Base-by-base conservation (phyloP, 139 green algal species). In the Pseudopediastrum boryanum region DNA sequence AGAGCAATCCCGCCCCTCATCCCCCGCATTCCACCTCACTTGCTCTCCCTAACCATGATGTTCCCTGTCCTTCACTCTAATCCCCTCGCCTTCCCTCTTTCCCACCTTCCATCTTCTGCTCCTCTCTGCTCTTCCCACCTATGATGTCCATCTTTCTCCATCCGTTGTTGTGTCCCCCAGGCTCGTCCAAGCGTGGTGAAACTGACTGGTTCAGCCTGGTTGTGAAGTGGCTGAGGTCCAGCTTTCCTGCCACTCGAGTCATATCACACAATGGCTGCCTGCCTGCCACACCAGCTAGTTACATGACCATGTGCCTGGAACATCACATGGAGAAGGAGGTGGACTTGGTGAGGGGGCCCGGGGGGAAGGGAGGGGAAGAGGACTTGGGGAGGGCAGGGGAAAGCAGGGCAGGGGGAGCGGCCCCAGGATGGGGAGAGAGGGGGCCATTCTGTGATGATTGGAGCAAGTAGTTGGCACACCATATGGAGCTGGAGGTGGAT, bases 291-390 rank as follows among this genome's bases (percentile, higher is more conserved):
- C 44, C 43, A 23, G 2, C 35, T 27, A 27, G 41, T 10, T 63
- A 23, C 73, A 3, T 65, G 66, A 61, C 31, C 43, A 19, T 80
- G 46, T 80, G 74, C 61, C 61, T 80, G 74, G 74, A 80, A 62
- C 44, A 35, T 12, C 66, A 44, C 13, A 5, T 81, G 48, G 63
- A 75, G 38, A 35, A 23, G 4, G 59, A 66, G 21, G 62, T 64
- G 33, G 75, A 81, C 4, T 38, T 81, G 21, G 48, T 81, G n/a
- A n/a, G n/a, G n/a, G n/a, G n/a, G n/a, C n/a, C n/a, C n/a, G n/a
- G n/a, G n/a, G n/a, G n/a, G n/a, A n/a, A n/a, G n/a, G n/a, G n/a
- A n/a, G n/a, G n/a, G n/a, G n/a, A n/a, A n/a, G n/a, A n/a, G n/a
- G n/a, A n/a, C n/a, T n/a, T n/a, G n/a, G n/a, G n/a, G n/a, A n/a